phyloP scores from a whole-genome alignment of 495 filamentous ascomycete species.

The Sabuloglossum arenarium region DNA sequence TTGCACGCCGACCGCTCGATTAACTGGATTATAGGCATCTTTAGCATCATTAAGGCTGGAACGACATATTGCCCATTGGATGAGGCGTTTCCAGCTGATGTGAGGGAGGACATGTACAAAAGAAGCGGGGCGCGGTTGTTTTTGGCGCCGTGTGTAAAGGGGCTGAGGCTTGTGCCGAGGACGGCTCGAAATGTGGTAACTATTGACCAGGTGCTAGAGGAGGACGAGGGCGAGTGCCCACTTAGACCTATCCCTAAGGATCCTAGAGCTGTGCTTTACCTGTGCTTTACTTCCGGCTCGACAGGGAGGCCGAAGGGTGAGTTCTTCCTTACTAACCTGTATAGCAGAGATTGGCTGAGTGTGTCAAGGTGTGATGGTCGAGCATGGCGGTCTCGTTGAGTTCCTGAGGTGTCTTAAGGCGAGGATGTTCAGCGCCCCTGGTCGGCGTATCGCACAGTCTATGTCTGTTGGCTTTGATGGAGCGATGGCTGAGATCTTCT shows the following conservation, averaged over 20 bases:
- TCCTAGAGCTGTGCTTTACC: slow-evolving; percentile 10
- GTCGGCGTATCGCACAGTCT: slow-evolving; percentile 15
- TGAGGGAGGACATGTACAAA: slow-evolving; percentile 6
- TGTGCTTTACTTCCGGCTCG: slow-evolving; percentile 21
- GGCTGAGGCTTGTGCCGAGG: not conserved
- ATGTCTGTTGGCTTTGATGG: slow-evolving; percentile 21
- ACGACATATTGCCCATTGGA: slow-evolving; percentile 16
- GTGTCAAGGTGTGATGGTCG: not conserved
- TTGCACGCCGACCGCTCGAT: slow-evolving; percentile 17
- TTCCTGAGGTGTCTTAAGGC: not conserved
- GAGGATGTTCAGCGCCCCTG: slow-evolving; percentile 12
- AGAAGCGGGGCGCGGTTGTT: slow-evolving; percentile 5
- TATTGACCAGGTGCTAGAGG: not conserved
- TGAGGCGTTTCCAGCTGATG: slow-evolving; percentile 6
- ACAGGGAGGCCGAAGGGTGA: slow-evolving; percentile 19
- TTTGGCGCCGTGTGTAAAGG: not conserved
- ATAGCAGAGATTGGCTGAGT: slow-evolving; percentile 3
- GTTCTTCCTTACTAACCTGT: slow-evolving; percentile 13
- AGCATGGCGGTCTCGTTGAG: not conserved
- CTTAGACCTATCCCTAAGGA: not conserved
- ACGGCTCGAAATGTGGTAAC: not conserved
- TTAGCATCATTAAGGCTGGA: slow-evolving; percentile 15
- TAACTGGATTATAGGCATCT: slow-evolving; percentile 21
- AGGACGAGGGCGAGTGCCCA: not conserved
- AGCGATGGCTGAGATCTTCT: slow-evolving; percentile 21